Conservation (phyloP, 2,329 filamentous ascomycete species). For the Penicillium hesseltinei region DNA sequence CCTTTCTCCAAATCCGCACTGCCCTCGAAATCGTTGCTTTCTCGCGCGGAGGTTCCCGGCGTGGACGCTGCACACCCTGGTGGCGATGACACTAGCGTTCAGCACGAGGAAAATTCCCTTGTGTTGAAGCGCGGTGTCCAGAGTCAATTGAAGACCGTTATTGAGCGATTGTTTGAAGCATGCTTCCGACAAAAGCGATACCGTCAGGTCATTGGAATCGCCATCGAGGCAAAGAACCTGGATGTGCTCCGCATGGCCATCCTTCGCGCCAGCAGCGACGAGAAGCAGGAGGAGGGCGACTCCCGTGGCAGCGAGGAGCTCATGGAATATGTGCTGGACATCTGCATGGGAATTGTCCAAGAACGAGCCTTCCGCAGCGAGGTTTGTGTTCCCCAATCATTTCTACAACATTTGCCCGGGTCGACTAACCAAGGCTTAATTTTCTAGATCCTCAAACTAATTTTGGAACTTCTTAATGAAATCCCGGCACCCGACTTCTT, state of each 20-base stretch:
- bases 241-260: constrained; percentile 85
- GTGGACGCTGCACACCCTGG: constrained; percentile 57
- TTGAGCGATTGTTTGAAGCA: constrained; percentile 86
- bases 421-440: constrained; percentile 1
- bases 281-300: constrained; percentile 64
- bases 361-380: constrained; percentile 79
- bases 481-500: constrained; percentile 95
- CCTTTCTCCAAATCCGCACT: constrained; percentile 93
- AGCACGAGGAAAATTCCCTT: constrained; percentile 58
- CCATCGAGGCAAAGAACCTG: constrained; percentile 89
- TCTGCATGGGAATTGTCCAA: constrained; percentile 97
- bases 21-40: constrained; percentile 93
- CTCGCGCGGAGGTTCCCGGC: constrained; percentile 67
- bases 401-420: background rate
- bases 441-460: constrained; percentile 74
- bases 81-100: constrained; percentile 55
- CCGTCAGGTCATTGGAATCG: constrained; percentile 93
- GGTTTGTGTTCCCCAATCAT: constrained; percentile 39
- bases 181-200: constrained; percentile 85
- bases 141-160: constrained; percentile 74
- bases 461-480: constrained; percentile 91
- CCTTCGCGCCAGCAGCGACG: constrained; percentile 81
- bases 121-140: constrained; percentile 72
- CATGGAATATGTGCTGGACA: constrained; percentile 92
- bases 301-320: constrained; percentile 74